Percentiles rank a stretch among this genome's conserved stretches.
These are phyloP conservation scores for Herpetospermum pedunculosum DNA, from an alignment of 306 rosid genomes.

Conservation along the genomic window DNA sequence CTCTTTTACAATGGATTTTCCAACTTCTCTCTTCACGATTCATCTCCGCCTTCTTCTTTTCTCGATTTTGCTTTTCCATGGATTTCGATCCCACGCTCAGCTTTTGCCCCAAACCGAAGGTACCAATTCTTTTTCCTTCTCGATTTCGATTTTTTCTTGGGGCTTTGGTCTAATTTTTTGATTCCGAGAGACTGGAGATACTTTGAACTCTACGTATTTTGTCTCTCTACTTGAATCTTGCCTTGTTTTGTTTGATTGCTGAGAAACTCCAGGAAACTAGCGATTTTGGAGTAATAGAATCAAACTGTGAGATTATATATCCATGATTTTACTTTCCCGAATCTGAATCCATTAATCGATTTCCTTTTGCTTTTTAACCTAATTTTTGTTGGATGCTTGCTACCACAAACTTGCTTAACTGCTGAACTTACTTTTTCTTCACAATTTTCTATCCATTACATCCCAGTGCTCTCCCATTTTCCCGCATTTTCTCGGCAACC, in stretches of 20 bases:
- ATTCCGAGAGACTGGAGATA: background rate
- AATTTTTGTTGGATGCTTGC: background rate
- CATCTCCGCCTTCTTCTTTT: background rate
- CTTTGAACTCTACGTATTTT: background rate
- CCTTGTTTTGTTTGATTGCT: background rate
- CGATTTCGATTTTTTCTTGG: background rate
- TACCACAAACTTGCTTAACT: background rate
- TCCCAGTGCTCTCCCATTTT: background rate
- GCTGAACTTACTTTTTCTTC: background rate
- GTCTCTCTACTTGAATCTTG: background rate
- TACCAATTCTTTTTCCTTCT: slow-evolving; percentile 1
- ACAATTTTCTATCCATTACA: background rate
- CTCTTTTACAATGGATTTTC: slow-evolving; percentile 1
- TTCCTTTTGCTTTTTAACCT: background rate
- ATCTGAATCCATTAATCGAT: background rate
- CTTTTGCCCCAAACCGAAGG: slow-evolving; percentile 23
- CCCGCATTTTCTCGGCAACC: background rate
- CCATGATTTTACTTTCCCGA: background rate
- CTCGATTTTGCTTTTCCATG: background rate
- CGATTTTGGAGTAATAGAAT: background rate
- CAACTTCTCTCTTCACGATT: background rate
- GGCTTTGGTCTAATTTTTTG: background rate
- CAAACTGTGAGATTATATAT: background rate
- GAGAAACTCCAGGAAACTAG: background rate
- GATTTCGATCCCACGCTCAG: slow-evolving; percentile 15